These are phyloP conservation scores for Haplosporangium sp. DNA, from an alignment of 371 early-diverging fungal genomes.

Conservation along the genomic window DNA sequence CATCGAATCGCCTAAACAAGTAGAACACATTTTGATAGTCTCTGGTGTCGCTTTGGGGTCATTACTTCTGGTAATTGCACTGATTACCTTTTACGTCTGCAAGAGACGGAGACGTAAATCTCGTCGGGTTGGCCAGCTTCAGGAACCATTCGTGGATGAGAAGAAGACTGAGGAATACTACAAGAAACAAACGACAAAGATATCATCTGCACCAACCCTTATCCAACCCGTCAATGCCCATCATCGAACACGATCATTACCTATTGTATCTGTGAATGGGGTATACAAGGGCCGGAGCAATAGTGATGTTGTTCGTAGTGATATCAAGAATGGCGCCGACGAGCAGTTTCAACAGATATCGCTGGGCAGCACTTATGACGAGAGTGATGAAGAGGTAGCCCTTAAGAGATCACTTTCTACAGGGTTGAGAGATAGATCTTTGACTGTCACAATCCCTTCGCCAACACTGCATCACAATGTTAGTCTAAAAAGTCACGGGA, in stretches of 20 bases:
- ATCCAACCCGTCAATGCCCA: conserved; percentile 18
- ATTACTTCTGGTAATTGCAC: conserved; percentile 13
- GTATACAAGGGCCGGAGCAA: neutral
- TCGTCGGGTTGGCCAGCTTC: conserved; percentile 22
- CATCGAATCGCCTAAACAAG: neutral
- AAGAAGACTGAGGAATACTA: conserved; percentile 21
- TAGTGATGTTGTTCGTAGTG: no score
- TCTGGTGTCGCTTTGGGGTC: conserved; percentile 14
- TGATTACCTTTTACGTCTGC: conserved; percentile 20
- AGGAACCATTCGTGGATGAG: conserved; percentile 21
- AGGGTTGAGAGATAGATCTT: conserved; percentile 9
- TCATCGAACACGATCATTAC: conserved; percentile 35
- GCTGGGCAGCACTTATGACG: conserved; percentile 1
- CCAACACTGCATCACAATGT: conserved; percentile 26
- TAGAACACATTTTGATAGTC: conserved; percentile 2
- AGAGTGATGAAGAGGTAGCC: conserved; percentile 22
- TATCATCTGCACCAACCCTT: conserved; percentile 11
- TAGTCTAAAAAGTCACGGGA: conserved; percentile 24
- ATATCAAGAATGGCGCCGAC: neutral
- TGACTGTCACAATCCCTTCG: conserved; percentile 17
- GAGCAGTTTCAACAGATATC: conserved; percentile 28
- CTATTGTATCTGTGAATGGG: conserved; percentile 12
- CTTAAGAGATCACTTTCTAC: conserved; percentile 18
- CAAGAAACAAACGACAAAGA: conserved; percentile 5
- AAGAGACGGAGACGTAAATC: conserved; percentile 22